Evolutionary conservation across 306 rosid genomes (phyloP), one percentile per base, ranked within the genome.

Genomic region (Amphicarpaea edgeworthii): DNA sequence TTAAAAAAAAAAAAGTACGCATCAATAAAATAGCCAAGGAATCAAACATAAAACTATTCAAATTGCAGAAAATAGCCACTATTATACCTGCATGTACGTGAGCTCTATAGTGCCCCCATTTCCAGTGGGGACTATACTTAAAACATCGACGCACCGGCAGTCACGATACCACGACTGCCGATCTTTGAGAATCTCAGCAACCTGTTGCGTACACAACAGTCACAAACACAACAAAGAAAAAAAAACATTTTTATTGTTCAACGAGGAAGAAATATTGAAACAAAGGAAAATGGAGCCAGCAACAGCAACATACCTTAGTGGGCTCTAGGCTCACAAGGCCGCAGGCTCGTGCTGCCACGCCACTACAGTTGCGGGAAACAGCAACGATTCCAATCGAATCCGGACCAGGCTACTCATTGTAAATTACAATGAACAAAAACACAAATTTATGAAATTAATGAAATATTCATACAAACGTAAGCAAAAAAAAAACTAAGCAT

Each of bases 301-400:
- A 38, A 3, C 2, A 24, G 6, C 24, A 38, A 3, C 14, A 50
- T 71, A 95, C 98, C 97, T 95, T 92, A 1, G 90, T 83, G 85
- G 98, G 98, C 88, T 95, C 98, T 68, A 95, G 93, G 80, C 97
- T 90, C 96, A 95, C 96, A 64, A 95, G 98, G 86, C 98, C 98
- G 11, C 98, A 95, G 85, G 96, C 98, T 82, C 98, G 95, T 11
- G 98, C 98, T 76, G 98, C 98, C 71, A 95, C 86, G 67, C 98
- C 98, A 50, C 89, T 92, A 70, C 93, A 90, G 77, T 95, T 92
- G 84, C 97, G 98, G 90, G 98, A 95, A 83, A 95, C 95, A 86
- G 98, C 98, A 34, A 95, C 98, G 84, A 95, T 95, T 21, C 98
- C 97, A 86, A 95, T 92, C 70, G 97, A 95, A 87, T 95, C 98